Percentiles rank a stretch among this genome's conserved stretches.
Conservation (phyloP, 352 stramenopile genomes). For the Pilasporangium apinafurcum region DNA sequence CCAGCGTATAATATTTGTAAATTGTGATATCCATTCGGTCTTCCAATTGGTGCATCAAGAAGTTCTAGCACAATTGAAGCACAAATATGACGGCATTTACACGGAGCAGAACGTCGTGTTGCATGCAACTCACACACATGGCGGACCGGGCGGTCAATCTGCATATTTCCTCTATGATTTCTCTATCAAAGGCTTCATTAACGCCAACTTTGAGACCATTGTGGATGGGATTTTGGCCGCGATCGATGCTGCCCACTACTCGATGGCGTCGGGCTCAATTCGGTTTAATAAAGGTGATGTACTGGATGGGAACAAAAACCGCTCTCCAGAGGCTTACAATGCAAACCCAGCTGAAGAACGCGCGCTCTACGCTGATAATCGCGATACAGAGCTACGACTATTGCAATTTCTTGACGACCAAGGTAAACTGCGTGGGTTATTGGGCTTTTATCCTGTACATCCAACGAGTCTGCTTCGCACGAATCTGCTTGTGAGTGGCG, state of each 20-base stretch:
- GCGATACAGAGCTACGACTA: slow-evolving; percentile 64
- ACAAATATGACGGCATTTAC: slow-evolving; percentile 31
- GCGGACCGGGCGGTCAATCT: slow-evolving; percentile 56
- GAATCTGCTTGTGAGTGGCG: slow-evolving; percentile 67
- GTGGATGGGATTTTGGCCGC: slow-evolving; percentile 61
- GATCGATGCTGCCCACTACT: slow-evolving; percentile 48
- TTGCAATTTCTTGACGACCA: slow-evolving; percentile 34
- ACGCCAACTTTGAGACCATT: slow-evolving; percentile 57
- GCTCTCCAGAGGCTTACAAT: slow-evolving; percentile 58
- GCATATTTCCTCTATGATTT: slow-evolving; percentile 73
- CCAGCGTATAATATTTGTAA: slow-evolving; percentile 31
- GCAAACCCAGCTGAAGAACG: slow-evolving; percentile 59
- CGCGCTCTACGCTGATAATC: slow-evolving; percentile 38
- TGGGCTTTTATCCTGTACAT: slow-evolving; percentile 79
- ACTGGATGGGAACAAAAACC: slow-evolving; percentile 47
- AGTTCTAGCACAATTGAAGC: slow-evolving; percentile 21
- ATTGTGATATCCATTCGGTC: slow-evolving; percentile 34
- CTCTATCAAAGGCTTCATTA: slow-evolving; percentile 31
- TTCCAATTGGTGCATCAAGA: slow-evolving; percentile 52
- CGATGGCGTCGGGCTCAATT: slow-evolving; percentile 34
- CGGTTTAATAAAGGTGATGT: slow-evolving; percentile 19
- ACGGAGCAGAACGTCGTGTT: slow-evolving; percentile 65
- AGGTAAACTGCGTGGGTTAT: slow-evolving; percentile 28
- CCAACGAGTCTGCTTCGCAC: slow-evolving; percentile 69
- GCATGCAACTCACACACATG: slow-evolving; percentile 79